These are phyloP conservation scores for Skeletonema menzelii DNA, from an alignment of 108 stramenopile species.

Conservation along the genomic window DNA sequence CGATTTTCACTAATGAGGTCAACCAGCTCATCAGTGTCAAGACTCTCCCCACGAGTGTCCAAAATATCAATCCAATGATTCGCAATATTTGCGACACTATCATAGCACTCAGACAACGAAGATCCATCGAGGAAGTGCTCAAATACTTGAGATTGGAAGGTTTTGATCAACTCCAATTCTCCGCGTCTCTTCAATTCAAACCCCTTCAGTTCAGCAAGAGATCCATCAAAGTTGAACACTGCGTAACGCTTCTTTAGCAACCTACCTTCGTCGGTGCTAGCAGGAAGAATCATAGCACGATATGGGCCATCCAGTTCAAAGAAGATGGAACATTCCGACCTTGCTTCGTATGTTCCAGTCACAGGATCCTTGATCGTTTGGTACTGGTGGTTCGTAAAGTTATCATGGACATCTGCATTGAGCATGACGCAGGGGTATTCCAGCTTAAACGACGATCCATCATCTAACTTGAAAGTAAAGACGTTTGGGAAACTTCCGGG, in stretches of 20 bases:
- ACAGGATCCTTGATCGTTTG: conserved; percentile 89
- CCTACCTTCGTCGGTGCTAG: conserved; percentile 98
- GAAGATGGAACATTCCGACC: conserved; percentile 98
- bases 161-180: conserved; percentile 99
- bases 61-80: conserved; percentile 99
- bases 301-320: conserved; percentile 99
- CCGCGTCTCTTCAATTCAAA: conserved; percentile 99
- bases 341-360: conserved; percentile 84
- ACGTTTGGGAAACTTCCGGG: conserved; percentile 96
- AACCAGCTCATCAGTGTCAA: conserved; percentile 95
- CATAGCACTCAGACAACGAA: conserved; percentile 92
- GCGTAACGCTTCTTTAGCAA: conserved; percentile 99
- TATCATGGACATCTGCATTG: conserved; percentile 98
- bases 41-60: conserved; percentile 88
- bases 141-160: conserved; percentile 98
- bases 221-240: conserved; percentile 99
- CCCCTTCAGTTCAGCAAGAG: conserved; percentile 98
- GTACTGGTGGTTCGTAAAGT: conserved; percentile 99
- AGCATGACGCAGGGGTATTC: conserved; percentile 99
- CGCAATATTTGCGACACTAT: conserved; percentile 93
- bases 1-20: conserved; percentile 98
- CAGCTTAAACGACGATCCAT: conserved; percentile 80
- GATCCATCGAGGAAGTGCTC: conserved; percentile 93
- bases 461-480: conserved; percentile 76
- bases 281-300: conserved; percentile 97